phyloP scores from a whole-genome alignment of 495 filamentous ascomycete genomes.

The Wilcoxina mikolae region DNA sequence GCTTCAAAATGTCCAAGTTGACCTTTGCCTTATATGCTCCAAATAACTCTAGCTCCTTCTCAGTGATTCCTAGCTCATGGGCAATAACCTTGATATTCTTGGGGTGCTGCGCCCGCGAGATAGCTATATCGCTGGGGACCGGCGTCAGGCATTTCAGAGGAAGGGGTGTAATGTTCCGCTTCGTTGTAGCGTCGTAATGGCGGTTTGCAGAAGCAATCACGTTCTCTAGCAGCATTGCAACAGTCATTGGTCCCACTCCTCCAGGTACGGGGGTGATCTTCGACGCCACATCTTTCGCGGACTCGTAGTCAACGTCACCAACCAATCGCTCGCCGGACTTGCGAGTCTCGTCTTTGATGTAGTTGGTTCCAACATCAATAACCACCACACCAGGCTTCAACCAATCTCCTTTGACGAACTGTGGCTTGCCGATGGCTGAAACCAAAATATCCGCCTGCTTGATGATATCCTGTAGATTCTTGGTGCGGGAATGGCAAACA shows the following conservation, averaged over 20 bases:
- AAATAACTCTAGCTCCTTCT: slow-evolving; percentile 81
- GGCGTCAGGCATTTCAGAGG: slow-evolving; percentile 59
- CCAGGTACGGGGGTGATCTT: slow-evolving; percentile 93
- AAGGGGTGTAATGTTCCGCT: slow-evolving; percentile 59
- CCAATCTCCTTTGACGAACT: slow-evolving; percentile 87
- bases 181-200: slow-evolving; percentile 68
- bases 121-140: slow-evolving; percentile 84
- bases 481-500: slow-evolving; percentile 80
- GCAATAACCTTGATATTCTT: slow-evolving; percentile 77
- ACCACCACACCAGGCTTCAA: slow-evolving; percentile 85
- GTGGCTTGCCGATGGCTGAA: slow-evolving; percentile 75
- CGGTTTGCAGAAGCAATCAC: slow-evolving; percentile 68
- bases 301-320: slow-evolving; percentile 86
- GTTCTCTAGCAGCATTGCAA: slow-evolving; percentile 92
- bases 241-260: slow-evolving; percentile 95
- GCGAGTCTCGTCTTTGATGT: slow-evolving; percentile 79
- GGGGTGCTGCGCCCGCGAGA: slow-evolving; percentile 76
- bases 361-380: slow-evolving; percentile 96
- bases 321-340: slow-evolving; percentile 91
- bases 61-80: slow-evolving; percentile 70
- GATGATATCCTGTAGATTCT: slow-evolving; percentile 52
- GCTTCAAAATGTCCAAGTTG: slow-evolving; percentile 61
- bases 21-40: slow-evolving; percentile 93
- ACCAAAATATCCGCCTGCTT: slow-evolving; percentile 82
- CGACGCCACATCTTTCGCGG: slow-evolving; percentile 74